phyloP scores from a whole-genome alignment of 225 moss, liverwort and hornwort genomes.

The Pseudisothecium myosuroides region DNA sequence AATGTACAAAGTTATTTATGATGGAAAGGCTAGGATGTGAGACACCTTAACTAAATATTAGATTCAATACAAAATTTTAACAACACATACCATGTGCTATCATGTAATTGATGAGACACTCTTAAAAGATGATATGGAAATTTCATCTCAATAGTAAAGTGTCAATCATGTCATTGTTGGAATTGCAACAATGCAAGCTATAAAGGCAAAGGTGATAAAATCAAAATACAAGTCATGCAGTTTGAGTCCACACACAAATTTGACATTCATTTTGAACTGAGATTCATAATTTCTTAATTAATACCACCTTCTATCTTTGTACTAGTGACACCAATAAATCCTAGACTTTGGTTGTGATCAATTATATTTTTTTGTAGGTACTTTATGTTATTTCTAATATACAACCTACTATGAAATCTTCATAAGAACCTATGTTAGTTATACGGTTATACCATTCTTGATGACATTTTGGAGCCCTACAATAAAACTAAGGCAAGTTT shows the following conservation, averaged over 20 bases:
- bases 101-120: neutral
- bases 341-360: neutral
- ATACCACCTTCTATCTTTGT: neutral
- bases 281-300: neutral
- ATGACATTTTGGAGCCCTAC: neutral
- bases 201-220: neutral
- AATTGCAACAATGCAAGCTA: neutral
- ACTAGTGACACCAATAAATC: neutral
- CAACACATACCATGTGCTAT: neutral
- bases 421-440: neutral
- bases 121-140: neutral
- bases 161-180: no score
- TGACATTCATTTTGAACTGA: neutral
- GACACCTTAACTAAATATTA: neutral
- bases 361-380: neutral
- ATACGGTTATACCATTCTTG: neutral
- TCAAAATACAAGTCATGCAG: neutral
- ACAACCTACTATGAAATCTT: no score
- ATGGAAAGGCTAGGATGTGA: neutral
- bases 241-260: neutral
- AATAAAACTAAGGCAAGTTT: neutral
- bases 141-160: no score
- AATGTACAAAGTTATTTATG: neutral
- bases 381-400: neutral
- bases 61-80: neutral